Conservation (phyloP, 1,139 yeast species). For the Debaryomyces sp. region DNA sequence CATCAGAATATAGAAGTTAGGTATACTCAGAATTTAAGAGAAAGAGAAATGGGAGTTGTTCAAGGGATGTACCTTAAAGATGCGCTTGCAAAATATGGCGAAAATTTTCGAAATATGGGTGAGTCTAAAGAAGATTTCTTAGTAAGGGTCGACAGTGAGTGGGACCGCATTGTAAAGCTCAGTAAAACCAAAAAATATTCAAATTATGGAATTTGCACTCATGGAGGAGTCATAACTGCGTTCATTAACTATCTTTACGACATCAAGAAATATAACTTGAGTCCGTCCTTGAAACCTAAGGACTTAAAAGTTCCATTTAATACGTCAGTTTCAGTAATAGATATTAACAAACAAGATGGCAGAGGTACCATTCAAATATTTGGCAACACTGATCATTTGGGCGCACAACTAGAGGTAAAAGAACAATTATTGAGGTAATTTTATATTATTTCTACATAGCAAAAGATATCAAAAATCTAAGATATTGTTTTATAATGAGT, state of each 20-base stretch:
- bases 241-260: slow-evolving; percentile 50
- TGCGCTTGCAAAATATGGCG: slow-evolving; percentile 54
- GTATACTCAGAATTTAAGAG: slow-evolving; percentile 56
- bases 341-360: slow-evolving; percentile 41
- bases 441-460: slow-evolving; percentile 3
- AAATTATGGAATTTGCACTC: slow-evolving; percentile 71
- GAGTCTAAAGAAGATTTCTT: slow-evolving; percentile 54
- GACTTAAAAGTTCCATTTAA: slow-evolving; percentile 68
- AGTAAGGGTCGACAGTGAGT: slow-evolving; percentile 51
- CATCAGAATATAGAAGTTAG: slow-evolving; percentile 23
- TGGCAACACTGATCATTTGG: slow-evolving; percentile 68
- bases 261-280: slow-evolving; percentile 40
- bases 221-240: slow-evolving; percentile 83
- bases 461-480: background rate
- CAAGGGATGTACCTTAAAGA: slow-evolving; percentile 75
- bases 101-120: slow-evolving; percentile 47
- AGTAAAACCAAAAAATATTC: slow-evolving; percentile 34
- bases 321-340: slow-evolving; percentile 71
- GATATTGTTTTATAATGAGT: background rate
- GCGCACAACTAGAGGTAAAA: slow-evolving; percentile 55
- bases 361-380: slow-evolving; percentile 50
- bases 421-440: slow-evolving; percentile 44
- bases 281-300: slow-evolving; percentile 34
- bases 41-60: slow-evolving; percentile 73
- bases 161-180: slow-evolving; percentile 46